Evolutionary conservation across 169 alveolate species (phyloP).

Genomic region (Babesia bigemina): DNA sequence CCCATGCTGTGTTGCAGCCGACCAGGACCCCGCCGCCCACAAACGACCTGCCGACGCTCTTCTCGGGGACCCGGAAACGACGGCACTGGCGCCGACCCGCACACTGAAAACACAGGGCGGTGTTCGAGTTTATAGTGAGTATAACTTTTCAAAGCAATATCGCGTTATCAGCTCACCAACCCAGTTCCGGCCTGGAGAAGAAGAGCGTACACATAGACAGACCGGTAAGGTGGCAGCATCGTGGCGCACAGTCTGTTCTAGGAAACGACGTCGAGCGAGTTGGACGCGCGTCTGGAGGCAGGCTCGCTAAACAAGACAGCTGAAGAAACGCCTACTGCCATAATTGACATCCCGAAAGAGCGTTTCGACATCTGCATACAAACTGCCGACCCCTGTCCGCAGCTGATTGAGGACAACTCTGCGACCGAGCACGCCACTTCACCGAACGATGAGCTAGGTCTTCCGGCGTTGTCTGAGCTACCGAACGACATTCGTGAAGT

Average conservation of each 20-base stretch:
- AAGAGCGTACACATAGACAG: not conserved
- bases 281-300: not conserved
- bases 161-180: not conserved
- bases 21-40: not conserved
- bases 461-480: no score
- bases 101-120: not conserved
- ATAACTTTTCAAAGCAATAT: not conserved
- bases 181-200: not conserved
- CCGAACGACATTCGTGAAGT: not conserved
- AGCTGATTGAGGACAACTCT: not conserved
- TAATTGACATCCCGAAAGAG: not conserved
- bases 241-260: not conserved
- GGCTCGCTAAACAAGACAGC: not conserved
- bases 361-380: slow-evolving; percentile 14
- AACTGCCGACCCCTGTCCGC: not conserved
- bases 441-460: no score
- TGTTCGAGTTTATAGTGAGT: slow-evolving; percentile 1
- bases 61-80: not conserved
- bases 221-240: not conserved
- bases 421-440: not conserved
- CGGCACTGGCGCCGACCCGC: slow-evolving; percentile 1
- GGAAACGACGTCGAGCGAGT: not conserved
- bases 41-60: slow-evolving; percentile 6
- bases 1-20: no score
- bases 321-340: not conserved